Evolutionary conservation across 129 eudicot species (phyloP), one percentile per base, ranked within the genome.

Genomic region (Rutidosis leptorrhynchoides): DNA sequence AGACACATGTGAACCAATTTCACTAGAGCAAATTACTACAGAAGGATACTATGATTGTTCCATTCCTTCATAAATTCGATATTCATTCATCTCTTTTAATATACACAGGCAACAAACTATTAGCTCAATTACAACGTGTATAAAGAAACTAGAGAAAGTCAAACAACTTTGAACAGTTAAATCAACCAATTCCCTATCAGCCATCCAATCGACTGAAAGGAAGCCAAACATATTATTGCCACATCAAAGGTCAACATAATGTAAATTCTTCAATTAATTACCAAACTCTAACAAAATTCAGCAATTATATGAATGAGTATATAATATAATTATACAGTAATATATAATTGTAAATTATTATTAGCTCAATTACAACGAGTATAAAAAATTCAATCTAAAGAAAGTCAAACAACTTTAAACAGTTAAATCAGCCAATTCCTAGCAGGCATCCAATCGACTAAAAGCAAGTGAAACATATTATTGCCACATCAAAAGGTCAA

Each of bases 371-470:
- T 53, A 64, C 66, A 42, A 66, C 57, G 17, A 64, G 33, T 58
- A 40, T 37, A 54, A 1, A 37, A 33, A 66, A n/a, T n/a, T n/a
- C n/a, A n/a, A 58, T 6, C 53, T 40, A 58, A 5, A 58, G 12
- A 67, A 75, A 67, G 79, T 75, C 79, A 75, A 75, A 62, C 74
- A 19, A 6, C 68, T 67, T 19, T 75, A 69, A 75, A 75, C 74
- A 75, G 69, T 75, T 46, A 67, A 67, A 62, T 57, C 66, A 67
- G 59, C 79, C 1, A 75, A 49, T 60, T 67, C 74, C 74, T 75
- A 68, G 61, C 70, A 37, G 40, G 42, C 52, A 49, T 60, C 9
- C 10, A 19, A 33, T 9, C 2, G 46, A 33, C 9, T 8, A 62
- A 75, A 75, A 67, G 67, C 60, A 51, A 49, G 48, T 59, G 57